Evolutionary conservation across 2,329 filamentous ascomycete genomes (phyloP).

Genomic region (Leptodontidium sp.): DNA sequence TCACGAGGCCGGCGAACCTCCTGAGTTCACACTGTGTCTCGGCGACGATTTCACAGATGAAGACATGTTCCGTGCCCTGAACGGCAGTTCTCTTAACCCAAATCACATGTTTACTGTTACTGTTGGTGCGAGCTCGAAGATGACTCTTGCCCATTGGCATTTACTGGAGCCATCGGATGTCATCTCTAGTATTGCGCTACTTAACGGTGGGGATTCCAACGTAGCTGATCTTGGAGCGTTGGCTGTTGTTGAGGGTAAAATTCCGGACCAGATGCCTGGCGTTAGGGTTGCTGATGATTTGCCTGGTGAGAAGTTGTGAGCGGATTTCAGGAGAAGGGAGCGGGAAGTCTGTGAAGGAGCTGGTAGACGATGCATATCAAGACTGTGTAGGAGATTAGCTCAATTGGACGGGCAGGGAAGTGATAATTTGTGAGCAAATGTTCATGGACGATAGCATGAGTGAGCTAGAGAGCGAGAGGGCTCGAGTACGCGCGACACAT

Average conservation of each 20-base stretch:
- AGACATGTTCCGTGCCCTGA: slow-evolving; percentile 91
- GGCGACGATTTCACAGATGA: slow-evolving; percentile 98
- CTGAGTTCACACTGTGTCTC: slow-evolving; percentile 89
- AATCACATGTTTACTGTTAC: slow-evolving; percentile 89
- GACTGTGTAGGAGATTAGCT: too few relatives aligned
- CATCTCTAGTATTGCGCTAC: slow-evolving; percentile 70
- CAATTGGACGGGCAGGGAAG: background rate
- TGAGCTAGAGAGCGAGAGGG: too few relatives aligned
- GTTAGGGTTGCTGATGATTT: slow-evolving; percentile 36
- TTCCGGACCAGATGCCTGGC: slow-evolving; percentile 39
- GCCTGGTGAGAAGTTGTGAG: slow-evolving; percentile 37
- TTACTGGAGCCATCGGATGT: slow-evolving; percentile 89
- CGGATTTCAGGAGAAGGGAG: background rate
- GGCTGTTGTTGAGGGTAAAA: slow-evolving; percentile 42
- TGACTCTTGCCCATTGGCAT: slow-evolving; percentile 90
- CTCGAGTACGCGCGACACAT: background rate
- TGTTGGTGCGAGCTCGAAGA: slow-evolving; percentile 90
- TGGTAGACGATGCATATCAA: too few relatives aligned
- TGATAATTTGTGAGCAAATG: too few relatives aligned
- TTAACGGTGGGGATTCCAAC: slow-evolving; percentile 47
- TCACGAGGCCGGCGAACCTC: slow-evolving; percentile 59
- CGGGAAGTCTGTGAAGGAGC: background rate
- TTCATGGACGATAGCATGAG: too few relatives aligned
- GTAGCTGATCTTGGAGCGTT: slow-evolving; percentile 42
- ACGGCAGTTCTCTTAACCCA: slow-evolving; percentile 61